A percentile compares a stretch with the other conserved stretches of the same genome.
Evolutionary conservation across 345 rosid genomes (phyloP).

Genomic region (Physaria fendleri): DNA sequence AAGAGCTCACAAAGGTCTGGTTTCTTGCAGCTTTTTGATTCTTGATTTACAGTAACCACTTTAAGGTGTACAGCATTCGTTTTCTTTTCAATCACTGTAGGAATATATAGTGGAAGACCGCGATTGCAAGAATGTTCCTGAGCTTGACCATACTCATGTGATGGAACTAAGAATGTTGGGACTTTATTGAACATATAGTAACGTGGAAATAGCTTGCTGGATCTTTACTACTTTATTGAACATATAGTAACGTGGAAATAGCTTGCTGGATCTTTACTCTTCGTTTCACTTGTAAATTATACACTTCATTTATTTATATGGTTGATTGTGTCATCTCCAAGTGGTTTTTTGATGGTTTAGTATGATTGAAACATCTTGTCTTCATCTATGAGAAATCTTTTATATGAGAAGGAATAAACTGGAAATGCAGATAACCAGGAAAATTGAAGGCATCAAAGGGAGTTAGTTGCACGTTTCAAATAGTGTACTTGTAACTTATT

Average conservation of each 20-base stretch:
- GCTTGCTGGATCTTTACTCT: constrained; percentile 1
- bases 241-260: background rate
- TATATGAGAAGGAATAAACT: background rate
- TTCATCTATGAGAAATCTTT: background rate
- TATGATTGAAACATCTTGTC: background rate
- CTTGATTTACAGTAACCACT: background rate
- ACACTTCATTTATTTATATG: constrained; percentile 7
- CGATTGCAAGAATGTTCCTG: constrained; percentile 63
- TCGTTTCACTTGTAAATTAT: constrained; percentile 22
- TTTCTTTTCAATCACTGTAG: constrained; percentile 31
- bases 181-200: constrained; percentile 14
- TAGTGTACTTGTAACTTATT: constrained; percentile 23
- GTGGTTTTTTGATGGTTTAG: background rate
- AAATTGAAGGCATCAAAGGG: constrained; percentile 13
- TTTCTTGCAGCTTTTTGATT: constrained; percentile 10
- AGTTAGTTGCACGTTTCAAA: constrained; percentile 19
- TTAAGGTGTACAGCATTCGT: constrained; percentile 2
- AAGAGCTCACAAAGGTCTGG: constrained; percentile 90
- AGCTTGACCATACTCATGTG: constrained; percentile 81
- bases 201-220: background rate
- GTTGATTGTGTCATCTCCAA: background rate
- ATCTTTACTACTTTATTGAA: no score
- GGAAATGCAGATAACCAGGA: constrained; percentile 9
- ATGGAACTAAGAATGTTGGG: constrained; percentile 87
- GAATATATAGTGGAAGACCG: constrained; percentile 95